Conservation (phyloP, 768 basidiomycete species). For the Cyathus striatus region DNA sequence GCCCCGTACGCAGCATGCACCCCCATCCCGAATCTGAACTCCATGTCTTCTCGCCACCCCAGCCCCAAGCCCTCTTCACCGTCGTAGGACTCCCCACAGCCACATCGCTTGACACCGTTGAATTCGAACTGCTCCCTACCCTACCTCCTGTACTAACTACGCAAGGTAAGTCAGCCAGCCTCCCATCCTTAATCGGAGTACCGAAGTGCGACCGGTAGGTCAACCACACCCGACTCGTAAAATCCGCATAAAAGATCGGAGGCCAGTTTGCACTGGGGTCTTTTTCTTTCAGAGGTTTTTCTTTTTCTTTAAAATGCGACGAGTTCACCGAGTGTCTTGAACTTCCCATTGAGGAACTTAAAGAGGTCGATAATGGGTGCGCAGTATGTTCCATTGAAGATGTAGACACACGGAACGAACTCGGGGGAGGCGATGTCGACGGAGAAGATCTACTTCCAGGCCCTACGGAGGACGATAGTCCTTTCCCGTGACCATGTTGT, state of each 20-base stretch:
- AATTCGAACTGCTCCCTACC: not conserved
- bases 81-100: constrained; percentile 27
- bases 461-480: constrained; percentile 1
- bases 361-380: constrained; percentile 13
- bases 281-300: constrained; percentile 1
- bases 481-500: constrained; percentile 1
- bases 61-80: constrained; percentile 54
- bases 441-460: not conserved
- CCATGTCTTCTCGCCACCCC: constrained; percentile 75
- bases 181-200: constrained; percentile 63
- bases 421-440: constrained; percentile 28
- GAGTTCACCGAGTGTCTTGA: not conserved
- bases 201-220: constrained; percentile 88
- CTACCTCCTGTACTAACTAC: not conserved
- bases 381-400: constrained; percentile 23
- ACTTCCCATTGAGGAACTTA: constrained; percentile 3
- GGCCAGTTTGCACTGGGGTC: constrained; percentile 63
- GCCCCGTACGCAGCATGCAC: constrained; percentile 32
- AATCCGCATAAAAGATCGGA: constrained; percentile 81
- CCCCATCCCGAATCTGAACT: constrained; percentile 32
- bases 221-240: constrained; percentile 83
- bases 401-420: constrained; percentile 34
- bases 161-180: constrained; percentile 27
- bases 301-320: not conserved
- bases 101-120: constrained; percentile 9